These are phyloP conservation scores for Candida argentea DNA, from an alignment of 805 yeast genomes.

Conservation along the genomic window DNA sequence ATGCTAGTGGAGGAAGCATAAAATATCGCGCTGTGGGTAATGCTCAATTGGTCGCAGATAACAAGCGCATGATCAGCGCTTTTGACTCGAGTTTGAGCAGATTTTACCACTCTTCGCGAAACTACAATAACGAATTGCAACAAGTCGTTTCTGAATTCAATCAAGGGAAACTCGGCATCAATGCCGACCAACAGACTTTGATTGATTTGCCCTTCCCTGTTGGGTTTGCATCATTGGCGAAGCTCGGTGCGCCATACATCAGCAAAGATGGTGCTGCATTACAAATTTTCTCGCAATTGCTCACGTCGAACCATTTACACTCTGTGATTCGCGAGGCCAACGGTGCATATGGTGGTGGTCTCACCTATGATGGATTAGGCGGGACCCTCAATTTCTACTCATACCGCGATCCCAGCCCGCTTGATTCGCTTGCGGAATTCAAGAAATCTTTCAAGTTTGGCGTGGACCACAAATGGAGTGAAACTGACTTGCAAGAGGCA, in stretches of 20 bases:
- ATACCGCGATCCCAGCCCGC: conserved; percentile 88
- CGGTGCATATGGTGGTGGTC: conserved; percentile 98
- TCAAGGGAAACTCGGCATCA: conserved; percentile 6
- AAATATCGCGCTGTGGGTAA: conserved; percentile 53
- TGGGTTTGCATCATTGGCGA: conserved; percentile 64
- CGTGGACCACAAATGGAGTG: conserved; percentile 37
- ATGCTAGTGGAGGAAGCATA: conserved; percentile 24
- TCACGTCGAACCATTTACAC: conserved; percentile 78
- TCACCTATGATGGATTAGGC: conserved; percentile 67
- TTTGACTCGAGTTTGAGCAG: conserved; percentile 13
- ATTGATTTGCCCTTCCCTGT: conserved; percentile 82
- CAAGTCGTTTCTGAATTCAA: conserved; percentile 9
- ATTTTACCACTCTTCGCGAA: not conserved
- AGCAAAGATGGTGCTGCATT: conserved; percentile 75
- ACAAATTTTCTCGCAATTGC: conserved; percentile 69
- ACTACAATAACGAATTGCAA: conserved; percentile 4
- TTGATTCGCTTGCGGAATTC: conserved; percentile 56
- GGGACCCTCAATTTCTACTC: conserved; percentile 80
- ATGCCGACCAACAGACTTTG: conserved; percentile 25
- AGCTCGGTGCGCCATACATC: conserved; percentile 56
- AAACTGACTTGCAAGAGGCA: conserved; percentile 73
- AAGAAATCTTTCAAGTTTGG: conserved; percentile 24
- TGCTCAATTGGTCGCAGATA: conserved; percentile 22
- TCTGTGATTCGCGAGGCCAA: conserved; percentile 89
- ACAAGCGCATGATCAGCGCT: conserved; percentile 23